Percentiles rank a stretch among this genome's conserved stretches.
phyloP scores from a whole-genome alignment of 108 stramenopile genomes.

The Skeletonema costatum region DNA sequence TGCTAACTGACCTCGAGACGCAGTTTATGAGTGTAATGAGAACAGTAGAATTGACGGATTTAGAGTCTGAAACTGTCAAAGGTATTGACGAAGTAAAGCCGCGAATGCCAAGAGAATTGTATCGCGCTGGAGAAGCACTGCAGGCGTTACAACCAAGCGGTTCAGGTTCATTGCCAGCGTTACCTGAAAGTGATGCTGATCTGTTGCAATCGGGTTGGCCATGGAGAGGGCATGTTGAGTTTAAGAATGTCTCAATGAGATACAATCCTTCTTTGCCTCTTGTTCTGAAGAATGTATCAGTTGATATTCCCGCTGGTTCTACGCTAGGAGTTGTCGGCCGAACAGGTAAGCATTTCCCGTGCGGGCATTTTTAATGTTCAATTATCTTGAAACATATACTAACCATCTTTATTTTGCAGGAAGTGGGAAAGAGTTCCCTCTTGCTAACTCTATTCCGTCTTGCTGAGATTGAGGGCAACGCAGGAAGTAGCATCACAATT shows the following conservation, averaged over 20 bases:
- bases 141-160: background rate
- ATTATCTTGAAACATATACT: background rate
- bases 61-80: conserved; percentile 16
- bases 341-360: conserved; percentile 52
- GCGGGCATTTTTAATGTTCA: background rate
- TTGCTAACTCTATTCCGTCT: conserved; percentile 90
- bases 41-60: conserved; percentile 73
- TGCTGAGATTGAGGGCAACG: conserved; percentile 67
- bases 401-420: conserved; percentile 30
- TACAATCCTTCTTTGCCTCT: conserved; percentile 67
- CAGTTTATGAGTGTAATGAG: conserved; percentile 93
- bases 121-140: conserved; percentile 56
- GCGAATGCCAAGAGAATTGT: conserved; percentile 1
- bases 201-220: conserved; percentile 79
- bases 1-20: conserved; percentile 88
- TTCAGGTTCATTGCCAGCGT: conserved; percentile 23
- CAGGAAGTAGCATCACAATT: conserved; percentile 74
- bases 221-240: conserved; percentile 71
- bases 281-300: conserved; percentile 60
- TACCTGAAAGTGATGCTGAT: conserved; percentile 61
- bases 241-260: conserved; percentile 76
- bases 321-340: conserved; percentile 78
- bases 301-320: conserved; percentile 62
- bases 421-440: conserved; percentile 88
- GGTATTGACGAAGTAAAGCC: conserved; percentile 9